Evolutionary conservation across 331 rosid species (phyloP), one percentile per base, ranked within the genome.

Genomic region (Spiraea crenata): DNA sequence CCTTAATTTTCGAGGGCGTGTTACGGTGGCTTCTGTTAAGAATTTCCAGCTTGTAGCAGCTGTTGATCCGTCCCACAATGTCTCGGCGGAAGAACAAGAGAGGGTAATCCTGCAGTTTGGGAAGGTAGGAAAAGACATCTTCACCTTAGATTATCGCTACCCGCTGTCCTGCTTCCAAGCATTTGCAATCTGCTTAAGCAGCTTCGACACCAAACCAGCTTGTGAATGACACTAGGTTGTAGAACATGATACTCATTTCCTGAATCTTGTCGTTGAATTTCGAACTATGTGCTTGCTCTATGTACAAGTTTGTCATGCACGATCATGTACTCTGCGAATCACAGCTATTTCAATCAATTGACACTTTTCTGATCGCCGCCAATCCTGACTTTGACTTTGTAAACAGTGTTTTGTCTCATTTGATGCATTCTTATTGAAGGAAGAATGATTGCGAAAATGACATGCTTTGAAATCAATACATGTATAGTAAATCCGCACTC

Each of bases 141-240:
- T 91, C 68, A 86, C 97, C 17, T 80, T 88, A 90, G 97, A 88
- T 79, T 88, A 90, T 67, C 85, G 89, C 16, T 88, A 91, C 76
- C 97, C 97, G 9, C 83, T 91, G 68, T 89, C 93, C 54, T 85
- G 89, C 65, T 91, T 89, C 83, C 92, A 89, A 75, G 97, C 96
- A 49, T 88, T 89, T 45, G 87, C 87, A 3, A 76, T 91, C 63
- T 87, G 97, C 83, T 77, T 91, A 82, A 90, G 97, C 85, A 86
- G 92, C 86, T 91, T 86, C 66, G 97, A 89, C 77, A 91, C 96
- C 15, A 89, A 91, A 75, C 89, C 96, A 19, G 97, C 89, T 6
- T 91, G 97, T 81, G 95, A 91, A 83, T 88, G 83, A 85, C 47
- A 48, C 69, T 63, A 9, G 49, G 15, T 63, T 40, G 77, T 61